Base-by-base conservation (phyloP, 2,329 filamentous ascomycete genomes). In the Thelonectria discophora region DNA sequence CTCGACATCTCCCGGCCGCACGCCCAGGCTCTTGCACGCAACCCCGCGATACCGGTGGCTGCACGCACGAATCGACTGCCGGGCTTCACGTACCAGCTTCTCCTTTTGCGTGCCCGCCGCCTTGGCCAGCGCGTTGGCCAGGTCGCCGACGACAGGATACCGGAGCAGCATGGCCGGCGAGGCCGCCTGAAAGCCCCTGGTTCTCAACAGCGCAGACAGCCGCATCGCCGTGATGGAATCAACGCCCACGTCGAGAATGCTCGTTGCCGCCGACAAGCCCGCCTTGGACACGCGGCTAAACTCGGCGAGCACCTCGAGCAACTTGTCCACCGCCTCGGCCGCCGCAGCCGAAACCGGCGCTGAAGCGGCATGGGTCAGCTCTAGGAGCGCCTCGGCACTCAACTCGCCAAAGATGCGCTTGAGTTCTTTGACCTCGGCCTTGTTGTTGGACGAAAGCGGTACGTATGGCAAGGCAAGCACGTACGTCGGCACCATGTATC, bases 401-500 rank as follows among this genome's bases (percentile, higher is more conserved):
- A 94, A 73, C 0, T 79, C 77, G 10, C 84, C 77, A 70, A 94
- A 97, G 1, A 96, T 76, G 0, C 78, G 76, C 59, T 85, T 89
- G 3, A 97, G 77, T 37, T 82, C 81, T 70, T 90, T 94, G 7
- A 84, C 82, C 69, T 97, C 93, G 0, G 90, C 90, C 73, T 97
- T 97, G 76, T 97, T 97, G 75, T 97, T 97, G 7, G 91, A 81
- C 1, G 92, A 96, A 0, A 97, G 81, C 0, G 94, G 94, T 55
- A 97, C 88, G 8, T 80, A 82, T 0, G 88, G 84, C 8, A 97
- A 78, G 3, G 85, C 85, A 21, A 97, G 80, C 60, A 96, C 88
- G 71, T 95, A 92, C 0, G 92, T 94, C 1, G 94, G 94, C 2
- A 97, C 86, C 94, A 97, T 97, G 74, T 97, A 97, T 0, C 84